Percentiles rank a stretch among this genome's conserved stretches.
Conservation (phyloP, 495 filamentous ascomycete species). For the Penicillium chermesinum region DNA sequence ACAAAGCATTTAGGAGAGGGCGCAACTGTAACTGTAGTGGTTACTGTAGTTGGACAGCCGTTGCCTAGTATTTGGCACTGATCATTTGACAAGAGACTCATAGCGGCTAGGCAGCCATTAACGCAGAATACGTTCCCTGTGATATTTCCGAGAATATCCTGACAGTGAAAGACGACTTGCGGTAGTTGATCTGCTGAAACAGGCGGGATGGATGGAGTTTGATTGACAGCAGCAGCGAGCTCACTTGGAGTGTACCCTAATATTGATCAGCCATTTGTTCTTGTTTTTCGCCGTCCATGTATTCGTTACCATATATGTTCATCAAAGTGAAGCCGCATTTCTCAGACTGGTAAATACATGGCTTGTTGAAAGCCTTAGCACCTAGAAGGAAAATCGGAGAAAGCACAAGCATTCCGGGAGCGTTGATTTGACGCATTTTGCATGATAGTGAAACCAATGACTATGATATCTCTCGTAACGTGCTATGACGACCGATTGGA, state of each 20-base stretch:
- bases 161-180: conserved; percentile 16
- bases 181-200: conserved; percentile 8
- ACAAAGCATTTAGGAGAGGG: conserved; percentile 3
- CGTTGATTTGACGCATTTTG: background rate
- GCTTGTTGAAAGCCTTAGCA: conserved; percentile 7
- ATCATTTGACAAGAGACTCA: conserved; percentile 7
- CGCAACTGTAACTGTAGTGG: conserved; percentile 4
- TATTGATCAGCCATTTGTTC: background rate
- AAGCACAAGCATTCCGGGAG: background rate
- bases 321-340: conserved; percentile 19
- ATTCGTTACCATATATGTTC: conserved; percentile 10
- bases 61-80: conserved; percentile 7
- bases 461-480: too few species aligned
- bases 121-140: conserved; percentile 16
- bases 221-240: conserved; percentile 13
- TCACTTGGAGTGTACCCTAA: conserved; percentile 14
- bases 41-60: conserved; percentile 2
- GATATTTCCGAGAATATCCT: conserved; percentile 14
- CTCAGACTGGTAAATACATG: conserved; percentile 19
- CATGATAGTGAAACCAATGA: background rate
- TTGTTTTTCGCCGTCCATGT: background rate
- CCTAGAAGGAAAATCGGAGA: background rate
- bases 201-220: conserved; percentile 15
- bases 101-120: conserved; percentile 9
- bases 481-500: too few species aligned